Base-by-base conservation (phyloP, 331 rosid species). In the Malus hybrid region DNA sequence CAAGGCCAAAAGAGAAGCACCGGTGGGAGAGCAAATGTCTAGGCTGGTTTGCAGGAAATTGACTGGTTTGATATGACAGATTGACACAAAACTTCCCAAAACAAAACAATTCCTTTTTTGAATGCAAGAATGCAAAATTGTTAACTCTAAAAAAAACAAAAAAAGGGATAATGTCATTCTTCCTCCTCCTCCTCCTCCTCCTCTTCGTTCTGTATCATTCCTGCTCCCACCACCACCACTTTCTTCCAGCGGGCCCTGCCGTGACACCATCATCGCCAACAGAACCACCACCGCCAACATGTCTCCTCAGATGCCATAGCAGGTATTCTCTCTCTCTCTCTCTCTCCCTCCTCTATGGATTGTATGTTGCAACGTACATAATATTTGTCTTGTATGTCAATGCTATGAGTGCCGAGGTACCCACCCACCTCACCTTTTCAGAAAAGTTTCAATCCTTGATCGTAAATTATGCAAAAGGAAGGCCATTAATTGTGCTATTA, bases 301-400 rank as follows among this genome's bases (percentile, higher is more conserved):
- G 78, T 81, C 80, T 71, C 89, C 79, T 85, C 83, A 61, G 72
- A 86, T 88, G 77, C 86, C 87, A 73, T 88, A 85, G 85, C 85
- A 65, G 77, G 87, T 85, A 86, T 64, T 79, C 29, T 50, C 71
- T 57, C 66, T 42, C 29, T 60, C 69, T 76, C 74, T 27, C 74
- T 69, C 42, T 33, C 73, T 56, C 39, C 39, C 27, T 5, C 32
- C 46, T 68, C 8, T 66, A 20, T 24, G 28, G 50, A 6, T 34
- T 61, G 36, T 56, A 14, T 16, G 72, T 24, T 67, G 70, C 39
- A 71, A 62, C 76, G 29, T 39, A 39, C 12, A 39, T 61, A 29
- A 57, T 60, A 33, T 80, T 89, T 89, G 83, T 88, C 85, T 87
- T 82, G 77, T 75, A 63, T 85, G 78, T 66, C 68, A 20, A 77